Percentiles rank a stretch among this genome's conserved stretches.
phyloP scores from a whole-genome alignment of 2,329 filamentous ascomycete species.

The Sclerotinia trifoliorum region DNA sequence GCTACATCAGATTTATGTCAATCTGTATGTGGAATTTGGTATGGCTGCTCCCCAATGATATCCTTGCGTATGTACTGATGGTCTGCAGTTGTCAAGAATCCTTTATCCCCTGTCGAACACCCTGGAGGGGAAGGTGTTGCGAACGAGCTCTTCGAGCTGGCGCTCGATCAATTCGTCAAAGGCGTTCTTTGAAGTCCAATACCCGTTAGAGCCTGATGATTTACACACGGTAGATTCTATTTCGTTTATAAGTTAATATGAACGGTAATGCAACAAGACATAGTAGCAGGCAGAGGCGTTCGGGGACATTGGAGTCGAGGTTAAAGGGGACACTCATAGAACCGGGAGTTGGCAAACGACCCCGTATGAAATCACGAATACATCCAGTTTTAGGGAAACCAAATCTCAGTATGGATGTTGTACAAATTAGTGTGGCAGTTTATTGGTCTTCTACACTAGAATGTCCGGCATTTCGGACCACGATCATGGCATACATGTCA shows the following conservation, averaged over 20 bases:
- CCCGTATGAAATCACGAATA: neutral
- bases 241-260: conserved; percentile 1
- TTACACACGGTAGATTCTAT: conserved; percentile 1
- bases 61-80: conserved; percentile 15
- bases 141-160: conserved; percentile 70
- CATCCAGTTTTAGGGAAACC: neutral
- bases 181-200: conserved; percentile 49
- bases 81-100: conserved; percentile 66
- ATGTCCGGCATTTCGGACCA: neutral
- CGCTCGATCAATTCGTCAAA: conserved; percentile 74
- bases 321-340: neutral
- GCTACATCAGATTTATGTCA: conserved; percentile 97
- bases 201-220: neutral
- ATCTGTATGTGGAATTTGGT: conserved; percentile 96
- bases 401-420: neutral
- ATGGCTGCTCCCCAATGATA: conserved; percentile 37
- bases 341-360: neutral
- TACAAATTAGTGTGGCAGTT: neutral
- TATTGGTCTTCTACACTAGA: neutral
- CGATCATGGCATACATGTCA: neutral
- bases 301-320: neutral
- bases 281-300: conserved; percentile 2
- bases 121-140: conserved; percentile 66
- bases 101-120: conserved; percentile 66
- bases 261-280: neutral